These are phyloP conservation scores for Bondarzewia mesenterica DNA, from an alignment of 1,284 basidiomycete genomes.

Conservation along the genomic window DNA sequence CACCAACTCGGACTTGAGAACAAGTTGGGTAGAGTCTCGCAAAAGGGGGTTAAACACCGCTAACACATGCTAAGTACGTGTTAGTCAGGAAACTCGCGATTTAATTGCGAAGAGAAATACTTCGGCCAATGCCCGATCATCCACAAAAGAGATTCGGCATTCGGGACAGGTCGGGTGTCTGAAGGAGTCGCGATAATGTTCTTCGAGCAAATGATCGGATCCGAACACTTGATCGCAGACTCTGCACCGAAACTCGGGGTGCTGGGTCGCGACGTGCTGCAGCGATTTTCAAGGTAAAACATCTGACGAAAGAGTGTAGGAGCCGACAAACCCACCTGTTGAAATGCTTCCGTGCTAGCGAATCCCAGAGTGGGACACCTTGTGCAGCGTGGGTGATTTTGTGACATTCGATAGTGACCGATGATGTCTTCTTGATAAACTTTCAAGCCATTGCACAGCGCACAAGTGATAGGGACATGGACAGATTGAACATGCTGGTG, in stretches of 20 bases:
- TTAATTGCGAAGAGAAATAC: neutral
- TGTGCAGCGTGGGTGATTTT: constrained; percentile 11
- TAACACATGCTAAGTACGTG: constrained; percentile 11
- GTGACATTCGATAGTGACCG: constrained; percentile 10
- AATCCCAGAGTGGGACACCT: constrained; percentile 11
- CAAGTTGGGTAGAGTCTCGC: constrained; percentile 7
- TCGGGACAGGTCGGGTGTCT: constrained; percentile 13
- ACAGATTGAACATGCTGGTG: constrained; percentile 7
- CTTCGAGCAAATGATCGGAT: constrained; percentile 7
- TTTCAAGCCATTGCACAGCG: constrained; percentile 8
- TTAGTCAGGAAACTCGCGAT: neutral
- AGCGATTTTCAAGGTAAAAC: too few relatives aligned
- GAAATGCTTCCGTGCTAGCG: constrained; percentile 7
- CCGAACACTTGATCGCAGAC: constrained; percentile 7
- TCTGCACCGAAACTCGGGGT: constrained; percentile 9
- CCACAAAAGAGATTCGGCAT: constrained; percentile 12
- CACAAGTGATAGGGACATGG: constrained; percentile 10
- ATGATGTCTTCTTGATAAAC: constrained; percentile 10
- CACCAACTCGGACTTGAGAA: constrained; percentile 6
- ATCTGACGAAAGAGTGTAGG: too few relatives aligned
- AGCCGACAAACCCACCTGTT: constrained; percentile 4
- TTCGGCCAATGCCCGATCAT: constrained; percentile 10
- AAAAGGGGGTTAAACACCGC: constrained; percentile 14
- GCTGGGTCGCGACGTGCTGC: constrained; percentile 7
- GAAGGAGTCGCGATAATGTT: constrained; percentile 8